Evolutionary conservation across 2,329 filamentous ascomycete species (phyloP).

Genomic region (Penicillium hordei): DNA sequence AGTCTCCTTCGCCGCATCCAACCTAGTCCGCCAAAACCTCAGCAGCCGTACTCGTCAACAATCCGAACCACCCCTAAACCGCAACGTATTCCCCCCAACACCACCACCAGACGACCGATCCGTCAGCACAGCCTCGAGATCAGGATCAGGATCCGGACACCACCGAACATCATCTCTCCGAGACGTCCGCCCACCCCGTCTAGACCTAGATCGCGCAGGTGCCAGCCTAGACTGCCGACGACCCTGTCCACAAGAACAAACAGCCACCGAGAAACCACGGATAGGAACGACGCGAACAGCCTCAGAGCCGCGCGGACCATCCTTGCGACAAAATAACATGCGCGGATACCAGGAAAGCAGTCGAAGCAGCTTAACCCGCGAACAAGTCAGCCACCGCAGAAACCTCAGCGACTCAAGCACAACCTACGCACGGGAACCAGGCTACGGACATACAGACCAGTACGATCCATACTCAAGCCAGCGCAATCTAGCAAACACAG

Average conservation of each 20-base stretch:
- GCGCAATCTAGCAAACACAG: constrained; percentile 40
- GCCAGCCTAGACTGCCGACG: constrained; percentile 36
- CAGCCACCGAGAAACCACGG: constrained; percentile 40
- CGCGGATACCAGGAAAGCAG: constrained; percentile 31
- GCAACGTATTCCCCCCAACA: constrained; percentile 94
- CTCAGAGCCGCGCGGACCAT: constrained; percentile 52
- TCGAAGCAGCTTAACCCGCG: constrained; percentile 32
- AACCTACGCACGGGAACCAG: constrained; percentile 18
- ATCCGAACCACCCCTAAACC: constrained; percentile 75
- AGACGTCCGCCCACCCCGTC: constrained; percentile 49
- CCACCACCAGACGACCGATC: constrained; percentile 89
- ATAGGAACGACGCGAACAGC: constrained; percentile 51
- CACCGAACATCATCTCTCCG: constrained; percentile 51
- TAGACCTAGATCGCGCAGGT: constrained; percentile 38
- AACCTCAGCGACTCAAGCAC: constrained; percentile 33
- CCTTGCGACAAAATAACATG: constrained; percentile 33
- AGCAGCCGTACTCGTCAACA: constrained; percentile 74
- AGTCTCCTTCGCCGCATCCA: constrained; percentile 87
- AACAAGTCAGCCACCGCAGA: constrained; percentile 32
- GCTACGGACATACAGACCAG: constrained; percentile 46
- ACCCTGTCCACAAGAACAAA: constrained; percentile 15
- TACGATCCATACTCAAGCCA: constrained; percentile 69
- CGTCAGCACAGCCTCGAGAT: constrained; percentile 34
- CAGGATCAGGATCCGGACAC: constrained; percentile 21
- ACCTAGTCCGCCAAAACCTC: constrained; percentile 84